Conservation (phyloP, 208 protist genomes). For the Tritrichomonas musculus region DNA sequence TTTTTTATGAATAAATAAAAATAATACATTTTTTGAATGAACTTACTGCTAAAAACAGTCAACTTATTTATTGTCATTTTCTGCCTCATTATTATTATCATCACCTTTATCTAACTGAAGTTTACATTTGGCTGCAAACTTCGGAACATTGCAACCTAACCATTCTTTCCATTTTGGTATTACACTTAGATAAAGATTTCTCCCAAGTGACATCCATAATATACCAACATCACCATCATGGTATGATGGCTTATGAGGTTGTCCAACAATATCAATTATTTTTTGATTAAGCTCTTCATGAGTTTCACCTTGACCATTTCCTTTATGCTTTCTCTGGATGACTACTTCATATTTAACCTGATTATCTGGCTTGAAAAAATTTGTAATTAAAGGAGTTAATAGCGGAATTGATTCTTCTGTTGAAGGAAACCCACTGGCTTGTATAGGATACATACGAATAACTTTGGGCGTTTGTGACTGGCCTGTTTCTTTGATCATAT, state of each 20-base stretch:
- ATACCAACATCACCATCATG: background rate
- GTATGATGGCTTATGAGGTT: background rate
- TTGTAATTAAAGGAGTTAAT: background rate
- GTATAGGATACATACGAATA: conserved; percentile 17
- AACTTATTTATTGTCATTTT: too few relatives aligned
- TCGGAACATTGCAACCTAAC: background rate
- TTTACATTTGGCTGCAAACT: too few relatives aligned
- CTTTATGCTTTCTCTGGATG: background rate
- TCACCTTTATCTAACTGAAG: too few relatives aligned
- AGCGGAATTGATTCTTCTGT: background rate
- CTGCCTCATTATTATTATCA: too few relatives aligned
- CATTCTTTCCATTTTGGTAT: conserved; percentile 1
- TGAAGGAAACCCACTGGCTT: background rate
- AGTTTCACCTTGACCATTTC: background rate
- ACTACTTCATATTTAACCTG: background rate
- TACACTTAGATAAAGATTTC: background rate
- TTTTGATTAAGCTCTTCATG: conserved; percentile 24
- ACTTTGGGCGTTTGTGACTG: background rate
- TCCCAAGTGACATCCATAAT: background rate
- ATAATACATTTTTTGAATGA: too few relatives aligned
- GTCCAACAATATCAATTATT: background rate
- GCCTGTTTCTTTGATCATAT: background rate
- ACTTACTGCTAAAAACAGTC: too few relatives aligned
- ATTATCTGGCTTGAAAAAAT: background rate
- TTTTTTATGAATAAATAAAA: too few relatives aligned